phyloP scores from a whole-genome alignment of 768 basidiomycete species.

The Harrya chromipes region DNA sequence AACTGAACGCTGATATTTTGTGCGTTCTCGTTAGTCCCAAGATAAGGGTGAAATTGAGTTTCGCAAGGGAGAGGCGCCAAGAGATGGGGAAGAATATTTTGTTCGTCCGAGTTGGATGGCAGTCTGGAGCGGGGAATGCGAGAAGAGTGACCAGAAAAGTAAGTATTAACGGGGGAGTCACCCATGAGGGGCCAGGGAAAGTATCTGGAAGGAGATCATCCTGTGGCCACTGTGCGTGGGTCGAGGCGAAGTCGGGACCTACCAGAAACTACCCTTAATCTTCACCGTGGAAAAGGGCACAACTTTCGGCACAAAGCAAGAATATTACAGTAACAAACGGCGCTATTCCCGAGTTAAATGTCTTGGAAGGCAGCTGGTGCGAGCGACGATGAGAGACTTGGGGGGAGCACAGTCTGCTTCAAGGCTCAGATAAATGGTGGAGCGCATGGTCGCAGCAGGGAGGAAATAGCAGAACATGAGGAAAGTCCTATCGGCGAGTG shows the following conservation, averaged over 20 bases:
- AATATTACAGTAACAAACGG: conserved; percentile 4
- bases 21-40: conserved; percentile 6
- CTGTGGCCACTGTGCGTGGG: conserved; percentile 11
- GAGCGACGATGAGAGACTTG: conserved; percentile 6
- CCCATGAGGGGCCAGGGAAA: conserved; percentile 17
- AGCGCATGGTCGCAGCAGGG: conserved; percentile 23
- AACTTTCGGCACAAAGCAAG: conserved; percentile 8
- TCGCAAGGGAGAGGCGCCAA: conserved; percentile 14
- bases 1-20: conserved; percentile 33
- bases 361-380: neutral
- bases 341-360: conserved; percentile 1
- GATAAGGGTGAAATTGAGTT: conserved; percentile 14
- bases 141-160: conserved; percentile 12
- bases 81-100: conserved; percentile 18
- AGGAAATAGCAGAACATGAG: conserved; percentile 28
- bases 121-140: conserved; percentile 11
- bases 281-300: conserved; percentile 32
- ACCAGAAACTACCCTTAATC: conserved; percentile 22
- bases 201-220: conserved; percentile 21
- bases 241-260: conserved; percentile 11
- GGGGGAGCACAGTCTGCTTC: conserved; percentile 3
- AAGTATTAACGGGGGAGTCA: conserved; percentile 14
- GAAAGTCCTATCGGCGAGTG: conserved; percentile 18
- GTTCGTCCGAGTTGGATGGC: conserved; percentile 13
- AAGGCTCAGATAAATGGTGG: conserved; percentile 29